Evolutionary conservation across 495 filamentous ascomycete genomes (phyloP).

Genomic region (Cetradonia linearis): DNA sequence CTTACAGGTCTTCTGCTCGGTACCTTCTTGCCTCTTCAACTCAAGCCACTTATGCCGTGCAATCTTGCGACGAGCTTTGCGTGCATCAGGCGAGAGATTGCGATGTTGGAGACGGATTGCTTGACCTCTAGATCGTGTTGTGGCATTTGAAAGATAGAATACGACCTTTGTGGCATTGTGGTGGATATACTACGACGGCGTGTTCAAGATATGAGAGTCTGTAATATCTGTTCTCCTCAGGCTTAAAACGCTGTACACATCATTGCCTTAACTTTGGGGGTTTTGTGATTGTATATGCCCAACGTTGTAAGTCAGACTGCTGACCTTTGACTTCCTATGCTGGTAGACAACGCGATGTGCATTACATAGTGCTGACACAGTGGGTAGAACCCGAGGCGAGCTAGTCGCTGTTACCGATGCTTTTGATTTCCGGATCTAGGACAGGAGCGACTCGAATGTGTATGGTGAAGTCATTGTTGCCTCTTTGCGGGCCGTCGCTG

Average conservation of each 20-base stretch:
- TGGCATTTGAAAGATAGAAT: not conserved
- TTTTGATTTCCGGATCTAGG: not conserved
- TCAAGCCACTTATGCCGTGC: not conserved
- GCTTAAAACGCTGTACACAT: no score
- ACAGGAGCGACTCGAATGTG: not conserved
- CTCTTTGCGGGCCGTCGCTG: not conserved
- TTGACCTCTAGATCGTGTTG: slow-evolving; percentile 13
- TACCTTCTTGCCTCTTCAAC: not conserved
- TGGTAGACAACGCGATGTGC: not conserved
- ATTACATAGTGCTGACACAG: not conserved
- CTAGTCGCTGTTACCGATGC: not conserved
- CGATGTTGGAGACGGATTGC: slow-evolving; percentile 4
- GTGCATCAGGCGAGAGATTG: not conserved
- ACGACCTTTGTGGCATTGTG: slow-evolving; percentile 8
- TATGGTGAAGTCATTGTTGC: not conserved
- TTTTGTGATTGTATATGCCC: no score
- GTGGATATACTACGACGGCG: no score
- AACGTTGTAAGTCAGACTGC: not conserved
- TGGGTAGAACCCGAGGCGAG: no score
- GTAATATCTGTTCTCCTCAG: no score
- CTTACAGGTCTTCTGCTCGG: not conserved
- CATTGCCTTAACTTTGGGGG: no score
- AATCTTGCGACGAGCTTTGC: not conserved
- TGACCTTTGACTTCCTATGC: not conserved
- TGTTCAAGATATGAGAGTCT: no score